Base-by-base conservation (phyloP, 176 grass and related monocot species). In the Tuctoria greenei region DNA sequence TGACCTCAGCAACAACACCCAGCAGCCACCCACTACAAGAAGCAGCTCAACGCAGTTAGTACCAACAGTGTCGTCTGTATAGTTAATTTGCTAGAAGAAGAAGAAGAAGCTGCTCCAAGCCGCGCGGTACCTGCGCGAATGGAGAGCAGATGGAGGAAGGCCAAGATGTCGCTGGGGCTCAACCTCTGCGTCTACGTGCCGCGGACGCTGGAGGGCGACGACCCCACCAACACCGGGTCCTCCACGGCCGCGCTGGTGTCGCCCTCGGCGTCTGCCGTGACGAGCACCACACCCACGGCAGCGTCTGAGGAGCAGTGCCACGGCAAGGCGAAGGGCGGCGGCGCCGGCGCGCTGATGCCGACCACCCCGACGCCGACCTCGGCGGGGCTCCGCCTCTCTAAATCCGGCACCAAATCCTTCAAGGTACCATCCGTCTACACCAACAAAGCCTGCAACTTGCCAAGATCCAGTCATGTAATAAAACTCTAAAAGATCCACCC, bases 141-240 rank as follows among this genome's bases (percentile, higher is more conserved):
- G 92, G 92, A 85, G 67, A 95, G 92, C 80, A 84, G 89, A 84
- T 95, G 89, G 92, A 88, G 92, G 71, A 95, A 92, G 76, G 92
- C 92, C 58, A 95, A 95, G 89, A 85, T 92, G 56, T 88, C 92
- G 10, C 86, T 95, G 52, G 89, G 92, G 54, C 79, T 95, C 65
- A 95, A 95, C 78, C 81, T 95, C 45, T 95, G 92, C 83, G 92
- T 95, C 37, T 95, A 95, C 75, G 83, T 95, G 21, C 92, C 89
- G 3, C 85, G 87, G 28, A 84, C 83, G 57, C 69, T 95, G 39
- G 89, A 92, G 72, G 83, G 86, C 69, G 52, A 34, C 86, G 71
- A 66, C 71, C 80, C 51, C 24, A 69, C 51, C 24, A 69, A 35
- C 38, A 75, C 86, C 26, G 64, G 41, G 8, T 89, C 83, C 35